Conservation (phyloP, 306 rosid genomes). For the Mimosa bimucronata region DNA sequence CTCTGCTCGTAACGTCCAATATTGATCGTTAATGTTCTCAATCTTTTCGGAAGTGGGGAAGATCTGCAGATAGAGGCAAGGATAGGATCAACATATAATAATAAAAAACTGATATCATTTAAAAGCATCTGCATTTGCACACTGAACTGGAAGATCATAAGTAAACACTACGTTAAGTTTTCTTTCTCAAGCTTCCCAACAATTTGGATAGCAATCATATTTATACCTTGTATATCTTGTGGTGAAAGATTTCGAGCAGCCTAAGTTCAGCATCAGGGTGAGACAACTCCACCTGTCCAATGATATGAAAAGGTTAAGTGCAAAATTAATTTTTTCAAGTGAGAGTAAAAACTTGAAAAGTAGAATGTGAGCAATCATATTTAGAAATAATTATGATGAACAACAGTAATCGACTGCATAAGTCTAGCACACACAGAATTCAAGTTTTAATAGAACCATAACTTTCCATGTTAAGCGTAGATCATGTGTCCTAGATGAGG, state of each 20-base stretch:
- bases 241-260: conserved; percentile 92
- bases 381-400: too few species aligned
- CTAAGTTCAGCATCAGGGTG: conserved; percentile 82
- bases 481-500: conserved; percentile 7
- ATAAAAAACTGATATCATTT: background rate
- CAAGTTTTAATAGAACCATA: background rate
- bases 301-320: conserved; percentile 28
- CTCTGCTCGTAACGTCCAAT: conserved; percentile 94
- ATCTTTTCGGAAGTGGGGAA: conserved; percentile 85
- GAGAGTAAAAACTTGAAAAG: conserved; percentile 1
- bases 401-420: conserved; percentile 20
- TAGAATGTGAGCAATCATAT: conserved; percentile 9
- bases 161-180: background rate
- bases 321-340: background rate
- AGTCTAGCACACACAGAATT: conserved; percentile 13
- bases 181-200: background rate
- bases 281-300: conserved; percentile 80
- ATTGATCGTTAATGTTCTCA: conserved; percentile 86
- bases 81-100: conserved; percentile 22
- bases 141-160: conserved; percentile 5
- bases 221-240: conserved; percentile 86
- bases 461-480: background rate
- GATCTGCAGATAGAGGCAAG: conserved; percentile 56
- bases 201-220: conserved; percentile 6
- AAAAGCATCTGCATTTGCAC: conserved; percentile 25